A percentile compares a stretch with the other conserved stretches of the same genome.
These are phyloP conservation scores for Cryptococcus sp. DNA, from an alignment of 1,284 basidiomycete species.

Conservation along the genomic window DNA sequence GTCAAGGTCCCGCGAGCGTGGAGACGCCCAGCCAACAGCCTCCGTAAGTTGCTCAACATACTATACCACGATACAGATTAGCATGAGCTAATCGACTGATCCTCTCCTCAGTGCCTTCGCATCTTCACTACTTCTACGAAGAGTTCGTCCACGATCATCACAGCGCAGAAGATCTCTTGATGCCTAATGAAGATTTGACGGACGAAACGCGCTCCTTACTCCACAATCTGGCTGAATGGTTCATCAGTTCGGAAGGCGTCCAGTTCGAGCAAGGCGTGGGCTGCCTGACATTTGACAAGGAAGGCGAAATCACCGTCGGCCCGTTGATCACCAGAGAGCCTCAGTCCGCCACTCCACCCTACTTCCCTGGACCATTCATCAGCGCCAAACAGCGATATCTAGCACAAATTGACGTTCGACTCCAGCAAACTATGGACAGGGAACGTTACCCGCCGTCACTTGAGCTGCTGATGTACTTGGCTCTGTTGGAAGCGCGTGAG, in stretches of 20 bases:
- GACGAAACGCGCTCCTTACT: background rate
- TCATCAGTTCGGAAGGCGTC: conserved; percentile 3
- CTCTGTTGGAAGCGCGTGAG: conserved; percentile 7
- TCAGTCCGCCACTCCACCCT: background rate
- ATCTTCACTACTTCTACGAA: conserved; percentile 3
- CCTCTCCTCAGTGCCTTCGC: background rate
- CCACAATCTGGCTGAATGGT: conserved; percentile 4
- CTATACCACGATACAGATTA: too few species aligned
- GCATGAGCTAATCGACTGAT: too few species aligned
- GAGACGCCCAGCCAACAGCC: background rate
- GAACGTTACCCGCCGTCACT: conserved; percentile 1
- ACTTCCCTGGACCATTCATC: background rate
- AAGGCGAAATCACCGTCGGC: background rate
- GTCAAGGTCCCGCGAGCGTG: conserved; percentile 5
- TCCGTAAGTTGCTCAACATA: background rate
- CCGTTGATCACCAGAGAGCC: background rate
- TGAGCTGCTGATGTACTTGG: conserved; percentile 12
- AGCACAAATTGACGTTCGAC: conserved; percentile 6
- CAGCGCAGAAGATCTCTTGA: background rate
- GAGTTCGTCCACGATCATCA: background rate
- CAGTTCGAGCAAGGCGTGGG: conserved; percentile 3
- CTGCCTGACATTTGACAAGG: background rate
- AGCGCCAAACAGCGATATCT: background rate
- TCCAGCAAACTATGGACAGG: conserved; percentile 3
- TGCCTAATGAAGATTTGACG: background rate